Evolutionary conservation across 2,329 filamentous ascomycete species (phyloP).

Genomic region (Venturiaceae sp.): DNA sequence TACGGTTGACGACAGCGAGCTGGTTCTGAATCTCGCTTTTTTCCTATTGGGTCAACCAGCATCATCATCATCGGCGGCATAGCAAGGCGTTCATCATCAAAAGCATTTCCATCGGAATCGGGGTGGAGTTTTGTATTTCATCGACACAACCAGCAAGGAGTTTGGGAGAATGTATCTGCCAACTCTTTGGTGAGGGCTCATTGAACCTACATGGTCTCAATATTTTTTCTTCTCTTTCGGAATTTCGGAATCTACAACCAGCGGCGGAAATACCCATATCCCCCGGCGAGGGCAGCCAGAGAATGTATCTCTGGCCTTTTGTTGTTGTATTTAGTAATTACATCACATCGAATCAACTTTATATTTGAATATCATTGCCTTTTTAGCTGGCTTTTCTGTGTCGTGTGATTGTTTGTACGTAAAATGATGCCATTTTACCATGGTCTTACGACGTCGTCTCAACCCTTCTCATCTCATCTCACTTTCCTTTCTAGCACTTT

Average conservation of each 20-base stretch:
- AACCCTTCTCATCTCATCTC: no score
- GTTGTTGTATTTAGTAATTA: neutral
- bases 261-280: slow-evolving; percentile 24
- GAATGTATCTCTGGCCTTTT: slow-evolving; percentile 2
- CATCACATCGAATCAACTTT: neutral
- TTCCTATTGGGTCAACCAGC: neutral
- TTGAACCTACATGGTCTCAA: neutral
- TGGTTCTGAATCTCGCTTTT: slow-evolving; percentile 26
- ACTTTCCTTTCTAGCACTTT: no score
- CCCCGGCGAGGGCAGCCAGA: slow-evolving; percentile 20
- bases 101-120: neutral
- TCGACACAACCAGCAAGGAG: slow-evolving; percentile 24
- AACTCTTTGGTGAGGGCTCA: slow-evolving; percentile 19
- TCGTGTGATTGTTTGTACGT: neutral
- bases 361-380: neutral
- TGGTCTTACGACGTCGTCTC: no score
- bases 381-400: neutral
- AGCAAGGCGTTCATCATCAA: slow-evolving; percentile 17
- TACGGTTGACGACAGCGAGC: slow-evolving; percentile 15
- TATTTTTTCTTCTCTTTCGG: slow-evolving; percentile 5
- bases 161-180: slow-evolving; percentile 9
- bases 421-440: neutral
- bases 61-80: slow-evolving; percentile 1
- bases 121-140: neutral
- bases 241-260: slow-evolving; percentile 16